Conservation (phyloP, 768 basidiomycete species). For the Serendipita sp. region DNA sequence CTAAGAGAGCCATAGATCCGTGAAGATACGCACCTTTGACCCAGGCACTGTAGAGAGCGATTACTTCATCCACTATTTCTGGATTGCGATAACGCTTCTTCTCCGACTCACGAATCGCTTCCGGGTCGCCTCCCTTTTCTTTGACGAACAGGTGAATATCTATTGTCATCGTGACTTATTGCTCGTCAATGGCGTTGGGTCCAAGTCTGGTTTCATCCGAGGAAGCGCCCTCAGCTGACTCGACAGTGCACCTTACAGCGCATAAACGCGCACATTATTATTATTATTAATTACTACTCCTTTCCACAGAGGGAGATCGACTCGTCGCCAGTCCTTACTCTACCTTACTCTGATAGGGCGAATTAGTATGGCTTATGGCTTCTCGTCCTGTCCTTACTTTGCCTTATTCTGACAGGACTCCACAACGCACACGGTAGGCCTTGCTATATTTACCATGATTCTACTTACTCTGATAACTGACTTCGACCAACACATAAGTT, state of each 20-base stretch:
- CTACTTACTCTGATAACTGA: too few relatives aligned
- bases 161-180: conserved; percentile 45
- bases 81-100: conserved; percentile 75
- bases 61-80: conserved; percentile 86
- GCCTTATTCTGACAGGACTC: too few relatives aligned
- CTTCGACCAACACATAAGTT: too few relatives aligned
- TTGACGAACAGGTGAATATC: conserved; percentile 70
- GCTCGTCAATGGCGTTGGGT: background rate
- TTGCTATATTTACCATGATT: too few relatives aligned
- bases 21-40: conserved; percentile 57
- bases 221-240: background rate
- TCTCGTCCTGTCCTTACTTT: too few relatives aligned
- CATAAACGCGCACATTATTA: too few relatives aligned
- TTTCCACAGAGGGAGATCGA: too few relatives aligned
- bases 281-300: too few relatives aligned
- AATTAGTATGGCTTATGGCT: too few relatives aligned
- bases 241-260: background rate
- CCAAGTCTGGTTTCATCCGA: background rate
- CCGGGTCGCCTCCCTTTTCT: conserved; percentile 81
- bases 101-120: conserved; percentile 82
- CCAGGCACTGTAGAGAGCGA: conserved; percentile 85
- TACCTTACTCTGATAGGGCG: too few relatives aligned
- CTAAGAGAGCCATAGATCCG: background rate
- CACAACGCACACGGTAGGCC: too few relatives aligned
- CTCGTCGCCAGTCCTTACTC: too few relatives aligned